Evolutionary conservation across 106 monocot genomes (phyloP).

Genomic region (Iris macrosiphon): DNA sequence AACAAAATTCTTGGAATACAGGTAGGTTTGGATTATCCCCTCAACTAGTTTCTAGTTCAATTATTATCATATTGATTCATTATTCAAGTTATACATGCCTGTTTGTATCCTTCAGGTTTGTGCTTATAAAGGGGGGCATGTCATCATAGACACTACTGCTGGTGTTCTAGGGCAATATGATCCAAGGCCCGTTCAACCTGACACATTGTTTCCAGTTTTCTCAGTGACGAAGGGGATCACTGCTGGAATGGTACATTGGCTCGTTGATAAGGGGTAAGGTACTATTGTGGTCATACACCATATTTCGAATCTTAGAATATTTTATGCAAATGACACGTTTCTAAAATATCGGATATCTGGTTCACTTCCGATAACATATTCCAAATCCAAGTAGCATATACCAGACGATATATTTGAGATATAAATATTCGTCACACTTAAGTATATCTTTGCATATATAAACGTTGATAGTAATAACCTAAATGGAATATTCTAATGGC

Average conservation of each 20-base stretch:
- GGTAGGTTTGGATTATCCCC: slow-evolving; percentile 22
- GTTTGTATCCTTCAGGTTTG: slow-evolving; percentile 55
- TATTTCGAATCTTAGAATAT: too few species aligned
- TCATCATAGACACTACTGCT: slow-evolving; percentile 93
- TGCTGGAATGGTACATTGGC: slow-evolving; percentile 86
- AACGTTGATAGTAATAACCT: too few species aligned
- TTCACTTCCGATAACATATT: too few species aligned
- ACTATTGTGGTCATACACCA: neutral
- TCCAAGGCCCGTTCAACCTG: slow-evolving; percentile 89
- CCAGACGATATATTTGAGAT: too few species aligned
- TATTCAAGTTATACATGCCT: neutral
- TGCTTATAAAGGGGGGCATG: slow-evolving; percentile 93
- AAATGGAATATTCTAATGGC: too few species aligned
- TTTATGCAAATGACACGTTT: too few species aligned
- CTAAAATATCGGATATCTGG: too few species aligned
- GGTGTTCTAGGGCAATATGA: slow-evolving; percentile 96
- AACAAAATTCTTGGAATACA: slow-evolving; percentile 90
- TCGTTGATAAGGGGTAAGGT: slow-evolving; percentile 74
- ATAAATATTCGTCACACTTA: too few species aligned
- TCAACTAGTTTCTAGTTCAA: too few species aligned
- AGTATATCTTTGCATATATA: too few species aligned
- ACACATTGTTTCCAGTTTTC: slow-evolving; percentile 89
- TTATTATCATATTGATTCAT: too few species aligned
- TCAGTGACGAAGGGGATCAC: slow-evolving; percentile 92
- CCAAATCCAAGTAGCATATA: too few species aligned